Evolutionary conservation across 768 basidiomycete genomes (phyloP).

Genomic region (Phanerochaete sordida): DNA sequence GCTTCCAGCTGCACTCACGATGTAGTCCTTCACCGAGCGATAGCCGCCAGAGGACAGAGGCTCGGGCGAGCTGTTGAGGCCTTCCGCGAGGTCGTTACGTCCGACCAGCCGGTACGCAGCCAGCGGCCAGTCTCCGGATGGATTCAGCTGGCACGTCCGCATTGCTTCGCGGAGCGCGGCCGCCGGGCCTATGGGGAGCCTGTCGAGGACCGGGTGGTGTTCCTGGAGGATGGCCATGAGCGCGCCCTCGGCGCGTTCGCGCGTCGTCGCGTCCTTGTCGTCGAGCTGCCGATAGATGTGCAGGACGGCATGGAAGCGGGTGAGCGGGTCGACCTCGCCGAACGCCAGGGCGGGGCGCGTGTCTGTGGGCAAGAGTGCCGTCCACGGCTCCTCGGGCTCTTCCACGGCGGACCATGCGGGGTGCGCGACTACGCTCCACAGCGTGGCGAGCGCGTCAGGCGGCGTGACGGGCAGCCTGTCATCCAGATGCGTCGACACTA

Average conservation of each 20-base stretch:
- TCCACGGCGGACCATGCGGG: constrained; percentile 64
- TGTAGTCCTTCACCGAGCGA: constrained; percentile 51
- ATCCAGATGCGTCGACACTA: constrained; percentile 44
- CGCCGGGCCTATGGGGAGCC: constrained; percentile 65
- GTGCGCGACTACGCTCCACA: constrained; percentile 53
- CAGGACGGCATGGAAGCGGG: constrained; percentile 49
- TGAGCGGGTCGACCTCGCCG: constrained; percentile 58
- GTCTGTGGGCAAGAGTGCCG: constrained; percentile 46
- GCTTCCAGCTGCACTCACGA: constrained; percentile 37
- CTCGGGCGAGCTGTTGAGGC: constrained; percentile 46
- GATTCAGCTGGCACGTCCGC: constrained; percentile 77
- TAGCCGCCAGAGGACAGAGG: constrained; percentile 51
- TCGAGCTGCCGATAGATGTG: constrained; percentile 56
- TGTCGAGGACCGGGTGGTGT: constrained; percentile 43
- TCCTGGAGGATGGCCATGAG: constrained; percentile 52
- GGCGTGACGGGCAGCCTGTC: constrained; percentile 76
- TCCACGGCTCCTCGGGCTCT: constrained; percentile 26
- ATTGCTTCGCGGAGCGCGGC: constrained; percentile 82
- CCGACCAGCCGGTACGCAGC: constrained; percentile 67
- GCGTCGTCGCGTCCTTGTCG: constrained; percentile 48
- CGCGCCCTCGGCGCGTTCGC: constrained; percentile 66
- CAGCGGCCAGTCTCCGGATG: constrained; percentile 72
- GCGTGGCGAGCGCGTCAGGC: constrained; percentile 67
- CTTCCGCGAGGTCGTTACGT: constrained; percentile 70
- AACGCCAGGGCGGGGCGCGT: constrained; percentile 55